Percentiles rank a stretch among this genome's conserved stretches.
Conservation (phyloP, 768 basidiomycete species). For the Amylocystis lapponica region DNA sequence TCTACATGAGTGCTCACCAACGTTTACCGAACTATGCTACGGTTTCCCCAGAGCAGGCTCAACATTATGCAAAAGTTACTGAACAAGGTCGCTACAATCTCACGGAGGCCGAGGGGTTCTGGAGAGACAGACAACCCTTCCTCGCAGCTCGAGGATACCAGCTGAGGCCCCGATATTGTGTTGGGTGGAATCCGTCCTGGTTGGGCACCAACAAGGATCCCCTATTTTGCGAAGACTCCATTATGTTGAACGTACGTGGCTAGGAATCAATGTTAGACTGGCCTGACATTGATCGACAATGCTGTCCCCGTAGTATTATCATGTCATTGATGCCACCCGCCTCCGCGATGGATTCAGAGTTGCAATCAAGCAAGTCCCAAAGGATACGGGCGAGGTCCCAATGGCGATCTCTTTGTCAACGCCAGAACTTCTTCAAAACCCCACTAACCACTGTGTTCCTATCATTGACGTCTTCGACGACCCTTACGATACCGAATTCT, state of each 20-base stretch:
- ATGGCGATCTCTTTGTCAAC: slow-evolving; percentile 11
- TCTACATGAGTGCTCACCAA: neutral
- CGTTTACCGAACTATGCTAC: slow-evolving; percentile 6
- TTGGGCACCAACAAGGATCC: slow-evolving; percentile 4
- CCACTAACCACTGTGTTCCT: slow-evolving; percentile 19
- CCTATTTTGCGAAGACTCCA: slow-evolving; percentile 13
- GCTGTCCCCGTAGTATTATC: neutral
- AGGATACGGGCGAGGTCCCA: slow-evolving; percentile 6
- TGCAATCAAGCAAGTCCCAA: slow-evolving; percentile 8
- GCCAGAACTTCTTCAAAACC: neutral
- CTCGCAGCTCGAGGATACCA: slow-evolving; percentile 10
- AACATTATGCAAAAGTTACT: neutral
- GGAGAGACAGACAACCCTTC: slow-evolving; percentile 10
- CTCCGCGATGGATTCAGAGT: slow-evolving; percentile 6
- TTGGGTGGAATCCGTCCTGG: slow-evolving; percentile 12
- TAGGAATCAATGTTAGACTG: neutral
- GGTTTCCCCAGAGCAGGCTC: neutral
- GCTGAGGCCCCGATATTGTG: slow-evolving; percentile 13
- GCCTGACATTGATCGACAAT: neutral
- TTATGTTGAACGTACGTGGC: slow-evolving; percentile 5
- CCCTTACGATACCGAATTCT: slow-evolving; percentile 3
- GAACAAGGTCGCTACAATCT: slow-evolving; percentile 6
- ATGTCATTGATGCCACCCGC: slow-evolving; percentile 16
- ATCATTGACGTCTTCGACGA: slow-evolving; percentile 16
- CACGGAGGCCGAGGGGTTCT: slow-evolving; percentile 1